Percentiles rank a stretch among this genome's conserved stretches.
phyloP scores from a whole-genome alignment of 495 filamentous ascomycete species.

The Aspergillus kassunensis region DNA sequence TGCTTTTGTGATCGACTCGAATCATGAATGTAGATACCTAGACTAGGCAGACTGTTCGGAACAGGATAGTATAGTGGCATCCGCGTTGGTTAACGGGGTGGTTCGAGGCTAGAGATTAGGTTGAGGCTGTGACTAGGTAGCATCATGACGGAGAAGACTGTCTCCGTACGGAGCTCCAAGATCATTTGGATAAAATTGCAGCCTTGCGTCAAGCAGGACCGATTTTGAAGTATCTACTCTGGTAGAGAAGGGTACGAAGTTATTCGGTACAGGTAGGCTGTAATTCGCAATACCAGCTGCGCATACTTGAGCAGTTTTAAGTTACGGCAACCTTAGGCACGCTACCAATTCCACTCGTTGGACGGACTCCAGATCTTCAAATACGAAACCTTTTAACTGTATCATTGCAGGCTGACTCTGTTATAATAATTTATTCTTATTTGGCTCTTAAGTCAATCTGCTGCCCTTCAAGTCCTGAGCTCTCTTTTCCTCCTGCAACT shows the following conservation, averaged over 20 bases:
- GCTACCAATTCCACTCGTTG: conserved; percentile 7
- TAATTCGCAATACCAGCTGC: too few species aligned
- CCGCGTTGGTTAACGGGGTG: conserved; percentile 1
- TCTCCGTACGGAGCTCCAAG: neutral
- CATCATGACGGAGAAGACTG: neutral
- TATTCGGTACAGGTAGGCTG: too few species aligned
- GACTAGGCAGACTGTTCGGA: too few species aligned
- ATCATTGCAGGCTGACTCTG: conserved; percentile 15
- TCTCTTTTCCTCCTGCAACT: conserved; percentile 4
- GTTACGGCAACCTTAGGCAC: conserved; percentile 13
- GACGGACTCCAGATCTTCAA: conserved; percentile 14
- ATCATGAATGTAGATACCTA: too few species aligned
- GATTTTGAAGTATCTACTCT: too few species aligned
- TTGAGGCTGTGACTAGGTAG: neutral
- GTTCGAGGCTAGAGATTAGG: neutral
- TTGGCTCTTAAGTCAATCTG: conserved; percentile 4
- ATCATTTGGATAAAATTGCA: too few species aligned
- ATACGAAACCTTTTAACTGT: conserved; percentile 17
- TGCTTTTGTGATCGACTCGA: too few species aligned
- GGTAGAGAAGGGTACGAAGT: too few species aligned
- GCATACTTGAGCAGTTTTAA: too few species aligned
- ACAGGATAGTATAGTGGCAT: too few species aligned
- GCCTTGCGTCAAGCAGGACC: too few species aligned
- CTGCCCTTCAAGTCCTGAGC: neutral
- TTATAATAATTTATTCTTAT: conserved; percentile 1